phyloP scores from a whole-genome alignment of 306 rosid species.

The Herpetospermum pedunculosum region DNA sequence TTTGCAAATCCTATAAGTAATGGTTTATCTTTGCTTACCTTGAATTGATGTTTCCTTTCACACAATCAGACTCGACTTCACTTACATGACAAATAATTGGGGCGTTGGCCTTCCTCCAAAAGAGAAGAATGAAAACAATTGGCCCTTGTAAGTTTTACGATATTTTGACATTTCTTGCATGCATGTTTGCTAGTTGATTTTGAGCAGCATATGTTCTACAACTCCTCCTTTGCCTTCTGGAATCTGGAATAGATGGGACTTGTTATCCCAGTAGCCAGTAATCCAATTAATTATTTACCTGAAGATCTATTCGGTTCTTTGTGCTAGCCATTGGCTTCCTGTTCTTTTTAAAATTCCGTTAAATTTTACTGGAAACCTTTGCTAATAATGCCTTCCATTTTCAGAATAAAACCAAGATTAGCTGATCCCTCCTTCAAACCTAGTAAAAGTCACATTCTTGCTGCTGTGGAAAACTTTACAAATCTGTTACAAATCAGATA shows the following conservation, averaged over 20 bases:
- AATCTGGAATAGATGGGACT: neutral
- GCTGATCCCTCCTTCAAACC: slow-evolving; percentile 86
- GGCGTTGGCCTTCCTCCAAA: slow-evolving; percentile 90
- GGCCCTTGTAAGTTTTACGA: slow-evolving; percentile 70
- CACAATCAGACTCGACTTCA: slow-evolving; percentile 72
- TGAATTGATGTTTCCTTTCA: slow-evolving; percentile 3
- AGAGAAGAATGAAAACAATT: slow-evolving; percentile 66
- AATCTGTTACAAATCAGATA: slow-evolving; percentile 65
- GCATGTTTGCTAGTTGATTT: neutral
- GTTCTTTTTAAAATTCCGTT: neutral
- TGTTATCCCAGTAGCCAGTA: neutral
- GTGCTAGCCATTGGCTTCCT: neutral
- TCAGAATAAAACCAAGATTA: slow-evolving; percentile 78
- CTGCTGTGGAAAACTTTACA: slow-evolving; percentile 53
- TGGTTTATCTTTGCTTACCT: neutral
- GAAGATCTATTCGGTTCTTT: neutral
- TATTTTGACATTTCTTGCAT: neutral
- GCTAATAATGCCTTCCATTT: slow-evolving; percentile 9
- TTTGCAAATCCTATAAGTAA: neutral
- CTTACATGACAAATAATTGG: slow-evolving; percentile 77
- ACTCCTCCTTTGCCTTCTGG: neutral
- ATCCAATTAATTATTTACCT: neutral
- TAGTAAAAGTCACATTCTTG: slow-evolving; percentile 41
- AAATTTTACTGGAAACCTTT: slow-evolving; percentile 10
- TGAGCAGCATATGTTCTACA: neutral